Evolutionary conservation across 1,284 basidiomycete species (phyloP).

Genomic region (Termitomyces sp.): DNA sequence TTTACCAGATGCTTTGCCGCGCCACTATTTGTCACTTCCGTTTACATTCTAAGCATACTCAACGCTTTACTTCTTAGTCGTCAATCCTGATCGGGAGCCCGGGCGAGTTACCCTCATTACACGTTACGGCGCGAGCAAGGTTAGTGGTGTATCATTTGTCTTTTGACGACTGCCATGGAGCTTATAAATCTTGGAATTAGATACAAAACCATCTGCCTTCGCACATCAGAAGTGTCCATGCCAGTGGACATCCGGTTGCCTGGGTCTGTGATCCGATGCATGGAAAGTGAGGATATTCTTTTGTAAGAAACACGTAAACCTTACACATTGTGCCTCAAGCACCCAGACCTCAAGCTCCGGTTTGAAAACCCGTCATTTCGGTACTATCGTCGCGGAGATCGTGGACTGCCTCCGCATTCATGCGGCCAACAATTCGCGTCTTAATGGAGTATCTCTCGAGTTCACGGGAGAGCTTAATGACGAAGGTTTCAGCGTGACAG

Average conservation of each 20-base stretch:
- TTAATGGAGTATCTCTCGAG: slow-evolving; percentile 96
- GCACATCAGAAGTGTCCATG: slow-evolving; percentile 83
- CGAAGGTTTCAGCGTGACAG: slow-evolving; percentile 89
- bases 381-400: slow-evolving; percentile 87
- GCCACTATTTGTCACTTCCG: neutral
- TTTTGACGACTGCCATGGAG: neutral
- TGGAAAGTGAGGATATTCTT: slow-evolving; percentile 64
- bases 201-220: slow-evolving; percentile 72
- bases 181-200: slow-evolving; percentile 31
- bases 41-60: neutral
- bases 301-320: neutral
- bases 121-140: slow-evolving; percentile 88
- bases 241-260: slow-evolving; percentile 79
- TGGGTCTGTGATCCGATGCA: slow-evolving; percentile 99
- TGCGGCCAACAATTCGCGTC: slow-evolving; percentile 58
- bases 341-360: slow-evolving; percentile 75
- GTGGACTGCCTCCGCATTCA: slow-evolving; percentile 82
- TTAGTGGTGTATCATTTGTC: slow-evolving; percentile 21
- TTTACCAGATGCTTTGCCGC: neutral
- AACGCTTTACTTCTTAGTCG: slow-evolving; percentile 43
- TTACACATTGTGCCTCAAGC: slow-evolving; percentile 34
- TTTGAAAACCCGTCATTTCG: slow-evolving; percentile 88
- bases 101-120: slow-evolving; percentile 91
- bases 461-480: slow-evolving; percentile 94
- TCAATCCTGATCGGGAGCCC: slow-evolving; percentile 80